These are phyloP conservation scores for Aspergillus latus DNA, from an alignment of 2,329 filamentous ascomycete genomes.

Conservation along the genomic window DNA sequence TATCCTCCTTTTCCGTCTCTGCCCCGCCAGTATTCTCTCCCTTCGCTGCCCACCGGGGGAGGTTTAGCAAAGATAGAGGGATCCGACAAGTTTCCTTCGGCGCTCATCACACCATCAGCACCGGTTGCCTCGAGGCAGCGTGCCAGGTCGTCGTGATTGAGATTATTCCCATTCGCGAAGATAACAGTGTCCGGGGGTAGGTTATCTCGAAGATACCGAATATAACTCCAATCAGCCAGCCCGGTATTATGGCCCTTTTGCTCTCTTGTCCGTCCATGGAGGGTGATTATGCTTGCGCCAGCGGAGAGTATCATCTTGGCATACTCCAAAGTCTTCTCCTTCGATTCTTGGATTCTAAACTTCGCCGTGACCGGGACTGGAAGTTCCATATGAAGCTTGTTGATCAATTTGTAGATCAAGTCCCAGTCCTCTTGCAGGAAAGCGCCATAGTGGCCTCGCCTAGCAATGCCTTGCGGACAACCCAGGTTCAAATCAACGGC, in stretches of 20 bases:
- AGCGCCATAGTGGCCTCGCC: slow-evolving; percentile 85
- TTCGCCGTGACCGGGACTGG: slow-evolving; percentile 89
- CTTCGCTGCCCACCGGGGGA: slow-evolving; percentile 64
- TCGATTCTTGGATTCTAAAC: slow-evolving; percentile 84
- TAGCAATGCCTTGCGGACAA: slow-evolving; percentile 93
- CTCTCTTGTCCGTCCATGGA: slow-evolving; percentile 83
- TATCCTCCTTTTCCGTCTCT: slow-evolving; percentile 78
- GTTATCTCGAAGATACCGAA: slow-evolving; percentile 78
- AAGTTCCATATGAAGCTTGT: slow-evolving; percentile 74
- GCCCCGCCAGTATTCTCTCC: slow-evolving; percentile 83
- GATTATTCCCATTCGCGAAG: slow-evolving; percentile 93
- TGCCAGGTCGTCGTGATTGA: slow-evolving; percentile 75
- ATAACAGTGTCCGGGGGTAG: slow-evolving; percentile 85
- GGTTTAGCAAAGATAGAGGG: slow-evolving; percentile 77
- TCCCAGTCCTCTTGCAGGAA: slow-evolving; percentile 93
- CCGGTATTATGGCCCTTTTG: slow-evolving; percentile 97
- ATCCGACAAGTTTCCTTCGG: slow-evolving; percentile 91
- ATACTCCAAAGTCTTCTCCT: slow-evolving; percentile 83
- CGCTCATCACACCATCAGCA: slow-evolving; percentile 91
- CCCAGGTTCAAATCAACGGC: slow-evolving; percentile 94
- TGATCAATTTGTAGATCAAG: slow-evolving; percentile 78
- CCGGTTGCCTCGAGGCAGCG: slow-evolving; percentile 78
- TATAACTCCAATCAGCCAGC: slow-evolving; percentile 81
- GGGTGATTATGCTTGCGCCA: slow-evolving; percentile 88
- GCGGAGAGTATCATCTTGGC: slow-evolving; percentile 82